Evolutionary conservation across 73 alveolate species (phyloP), one percentile per base, ranked within the genome.

Genomic region (Paramecium biaurelia): DNA sequence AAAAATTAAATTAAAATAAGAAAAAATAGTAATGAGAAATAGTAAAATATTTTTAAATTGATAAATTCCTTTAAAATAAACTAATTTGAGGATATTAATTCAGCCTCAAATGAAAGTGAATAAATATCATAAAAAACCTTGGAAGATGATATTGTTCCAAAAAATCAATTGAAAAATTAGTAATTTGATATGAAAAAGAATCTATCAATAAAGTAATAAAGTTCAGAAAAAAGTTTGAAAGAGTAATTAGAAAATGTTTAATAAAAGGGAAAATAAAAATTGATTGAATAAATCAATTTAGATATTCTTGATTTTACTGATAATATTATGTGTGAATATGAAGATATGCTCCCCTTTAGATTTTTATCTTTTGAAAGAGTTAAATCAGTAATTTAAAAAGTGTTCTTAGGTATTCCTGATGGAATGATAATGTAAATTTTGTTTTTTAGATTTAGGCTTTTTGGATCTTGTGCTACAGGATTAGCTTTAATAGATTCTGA

Each of bases 381-480:
- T 2, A 23, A 47, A 43, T 42, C 2, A 26, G 84, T 63, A 30
- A 63, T 63, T 14, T 63, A 63, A 26, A 63, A 63, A 5, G 84
- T 63, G 2, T 63, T 63, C 26, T 63, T 30, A 12, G 84, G 84
- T 3, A 63, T 63, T 63, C 84, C 84, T 79, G 26, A 43, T 79
- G 72, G 49, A 14, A 79, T 43, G 72, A 47, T 79, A 1, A 79
- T 9, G 42, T 41, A 30, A 14, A 53, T 38, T 23, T 11, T 5
- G 0, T 34, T 18, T 10, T 11, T 21, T 24, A 23, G 24, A 12
- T 30, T 24, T 47, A 79, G 74, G 30, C 56, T 89, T 0, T 89
- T 70, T 70, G 94, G 94, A 2, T 70, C 92, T 23, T 89, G 94
- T 89, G 92, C 92, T 0, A 89, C 94, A 5, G 94, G 94, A 26